Base-by-base conservation (phyloP, 2,329 filamentous ascomycete species). In the Stemphylium beticola region DNA sequence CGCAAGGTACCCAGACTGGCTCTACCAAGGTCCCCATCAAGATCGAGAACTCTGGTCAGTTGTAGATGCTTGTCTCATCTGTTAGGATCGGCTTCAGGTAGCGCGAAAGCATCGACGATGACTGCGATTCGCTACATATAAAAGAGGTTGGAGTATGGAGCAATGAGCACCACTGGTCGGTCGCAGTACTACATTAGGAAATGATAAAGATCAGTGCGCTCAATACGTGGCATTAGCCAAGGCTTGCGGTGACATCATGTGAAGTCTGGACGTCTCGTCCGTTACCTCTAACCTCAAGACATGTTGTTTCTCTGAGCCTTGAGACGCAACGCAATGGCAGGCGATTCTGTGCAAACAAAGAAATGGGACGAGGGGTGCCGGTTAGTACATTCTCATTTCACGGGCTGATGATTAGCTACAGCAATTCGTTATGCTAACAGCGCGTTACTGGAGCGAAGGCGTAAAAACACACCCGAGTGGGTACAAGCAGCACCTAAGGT, bases 1-100 rank as follows among this genome's bases (percentile, higher is more conserved):
- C 50, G 38, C 62, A 65, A 53, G 65, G 65, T 49, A 65, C 64
- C 29, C 49, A 52, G 46, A 62, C 50, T 53, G 65, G 65, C 41
- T 39, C 57, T 37, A 66, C 65, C 49, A 58, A 56, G 29, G 56
- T 62, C 57, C 55, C 61, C 24, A 62, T 68, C 51, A 57, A 49
- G 55, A 68, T 68, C 31, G 61, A 59, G 46, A 57, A 68, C 59
- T 67, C 56, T 40, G 65, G 65, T 39, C 62, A 68, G 57, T 61
- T 68, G 60, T 65, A 63, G 37, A 42, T 15, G 31, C 20, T 29
- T 31, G 15, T 40, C 47, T 4, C 6, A 29, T 7, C 15, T 37
- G 11, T 15, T 18, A 40, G 31, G n/a, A 4, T 20, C n/a, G 31
- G 10, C 34, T 31, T 10, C 17, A 22, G 15, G 40, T 31, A 32